These are phyloP conservation scores for Hemisphaericaspora lyxosophila DNA, from an alignment of 1,139 yeast genomes.

Conservation along the genomic window DNA sequence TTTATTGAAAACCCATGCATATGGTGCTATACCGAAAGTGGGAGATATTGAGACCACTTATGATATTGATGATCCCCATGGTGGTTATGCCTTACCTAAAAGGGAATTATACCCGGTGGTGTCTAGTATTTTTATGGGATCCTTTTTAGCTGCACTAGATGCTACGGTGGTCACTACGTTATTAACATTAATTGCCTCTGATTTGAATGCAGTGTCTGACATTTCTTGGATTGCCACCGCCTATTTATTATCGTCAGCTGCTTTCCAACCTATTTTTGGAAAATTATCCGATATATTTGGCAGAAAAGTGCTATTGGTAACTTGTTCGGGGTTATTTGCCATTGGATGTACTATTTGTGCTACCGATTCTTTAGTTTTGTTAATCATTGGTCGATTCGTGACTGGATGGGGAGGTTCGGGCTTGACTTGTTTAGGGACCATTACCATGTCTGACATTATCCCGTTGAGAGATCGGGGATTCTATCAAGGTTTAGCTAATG, in stretches of 20 bases:
- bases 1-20: slow-evolving; percentile 12
- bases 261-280: slow-evolving; percentile 73
- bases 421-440: slow-evolving; percentile 49
- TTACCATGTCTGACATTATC: slow-evolving; percentile 52
- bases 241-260: slow-evolving; percentile 42
- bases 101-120: slow-evolving; percentile 32
- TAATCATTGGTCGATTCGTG: slow-evolving; percentile 59
- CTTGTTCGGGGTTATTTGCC: slow-evolving; percentile 37
- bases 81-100: slow-evolving; percentile 35
- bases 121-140: slow-evolving; percentile 36
- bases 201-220: slow-evolving; percentile 38
- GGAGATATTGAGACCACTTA: slow-evolving; percentile 8
- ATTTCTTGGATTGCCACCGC: slow-evolving; percentile 52
- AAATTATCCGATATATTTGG: slow-evolving; percentile 87
- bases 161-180: slow-evolving; percentile 47
- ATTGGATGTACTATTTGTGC: slow-evolving; percentile 43
- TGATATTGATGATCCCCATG: slow-evolving; percentile 20
- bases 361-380: slow-evolving; percentile 38
- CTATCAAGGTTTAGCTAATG: slow-evolving; percentile 53
- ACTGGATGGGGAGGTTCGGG: slow-evolving; percentile 64
- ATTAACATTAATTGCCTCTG: slow-evolving; percentile 44
- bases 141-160: slow-evolving; percentile 46
- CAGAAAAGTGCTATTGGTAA: slow-evolving; percentile 47
- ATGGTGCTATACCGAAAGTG: slow-evolving; percentile 12
- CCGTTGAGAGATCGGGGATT: slow-evolving; percentile 54